These are phyloP conservation scores for Pythium volutum DNA, from an alignment of 352 stramenopile species.

Conservation along the genomic window DNA sequence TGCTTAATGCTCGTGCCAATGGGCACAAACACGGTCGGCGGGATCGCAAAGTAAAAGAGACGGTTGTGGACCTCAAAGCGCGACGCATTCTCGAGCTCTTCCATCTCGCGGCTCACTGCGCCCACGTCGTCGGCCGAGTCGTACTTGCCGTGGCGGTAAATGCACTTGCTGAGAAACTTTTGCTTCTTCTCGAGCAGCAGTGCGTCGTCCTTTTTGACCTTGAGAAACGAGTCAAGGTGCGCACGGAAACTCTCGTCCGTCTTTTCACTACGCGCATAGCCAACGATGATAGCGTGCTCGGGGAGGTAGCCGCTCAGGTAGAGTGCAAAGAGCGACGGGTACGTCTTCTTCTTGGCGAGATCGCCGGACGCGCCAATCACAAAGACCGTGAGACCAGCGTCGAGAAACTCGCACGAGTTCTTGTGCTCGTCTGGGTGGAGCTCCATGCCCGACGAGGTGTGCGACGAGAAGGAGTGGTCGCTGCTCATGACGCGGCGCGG, in stretches of 20 bases:
- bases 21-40: slow-evolving; percentile 94
- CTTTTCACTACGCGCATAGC: slow-evolving; percentile 81
- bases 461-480: background rate
- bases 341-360: slow-evolving; percentile 91
- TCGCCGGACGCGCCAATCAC: slow-evolving; percentile 87
- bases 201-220: slow-evolving; percentile 48
- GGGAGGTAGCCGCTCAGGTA: slow-evolving; percentile 80
- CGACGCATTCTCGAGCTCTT: slow-evolving; percentile 48
- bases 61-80: slow-evolving; percentile 64
- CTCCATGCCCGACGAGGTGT: slow-evolving; percentile 16
- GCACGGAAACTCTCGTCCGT: slow-evolving; percentile 82
- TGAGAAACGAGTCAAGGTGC: slow-evolving; percentile 69
- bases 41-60: slow-evolving; percentile 97
- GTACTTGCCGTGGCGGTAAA: slow-evolving; percentile 80
- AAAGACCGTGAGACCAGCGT: slow-evolving; percentile 74
- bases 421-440: slow-evolving; percentile 48
- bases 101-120: slow-evolving; percentile 71
- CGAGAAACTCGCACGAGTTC: slow-evolving; percentile 64
- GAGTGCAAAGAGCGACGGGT: slow-evolving; percentile 88
- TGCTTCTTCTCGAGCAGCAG: slow-evolving; percentile 40
- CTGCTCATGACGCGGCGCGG: slow-evolving; percentile 14
- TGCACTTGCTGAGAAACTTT: slow-evolving; percentile 70
- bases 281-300: slow-evolving; percentile 79
- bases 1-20: slow-evolving; percentile 92
- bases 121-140: slow-evolving; percentile 80